These are phyloP conservation scores for Penicillium digitatum DNA, from an alignment of 2,329 filamentous ascomycete genomes.

Conservation along the genomic window DNA sequence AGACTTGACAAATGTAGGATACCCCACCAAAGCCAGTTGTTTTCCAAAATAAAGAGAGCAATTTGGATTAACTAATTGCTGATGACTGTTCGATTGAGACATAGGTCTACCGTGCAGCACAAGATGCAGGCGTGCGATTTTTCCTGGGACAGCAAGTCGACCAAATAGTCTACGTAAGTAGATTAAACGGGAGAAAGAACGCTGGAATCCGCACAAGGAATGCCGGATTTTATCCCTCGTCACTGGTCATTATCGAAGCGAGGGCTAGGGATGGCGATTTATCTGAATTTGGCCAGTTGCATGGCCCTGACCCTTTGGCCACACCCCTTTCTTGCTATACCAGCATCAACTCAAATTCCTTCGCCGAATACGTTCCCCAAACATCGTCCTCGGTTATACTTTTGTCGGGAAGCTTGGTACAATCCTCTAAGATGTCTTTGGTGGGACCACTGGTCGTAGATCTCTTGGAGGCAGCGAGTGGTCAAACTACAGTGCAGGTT, in stretches of 20 bases:
- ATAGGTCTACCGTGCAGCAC: constrained; percentile 6
- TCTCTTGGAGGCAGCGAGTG: neutral
- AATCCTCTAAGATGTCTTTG: neutral
- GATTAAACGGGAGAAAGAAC: neutral
- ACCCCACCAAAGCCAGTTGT: neutral
- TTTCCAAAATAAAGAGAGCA: too few species aligned
- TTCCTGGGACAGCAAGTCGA: constrained; percentile 1
- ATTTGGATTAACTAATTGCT: neutral
- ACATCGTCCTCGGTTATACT: constrained; percentile 4
- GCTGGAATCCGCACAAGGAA: constrained; percentile 7
- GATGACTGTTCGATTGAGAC: neutral
- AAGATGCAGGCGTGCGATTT: constrained; percentile 6
- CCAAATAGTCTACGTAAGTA: constrained; percentile 7
- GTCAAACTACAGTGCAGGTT: neutral
- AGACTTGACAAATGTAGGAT: constrained; percentile 4
- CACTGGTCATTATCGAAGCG: constrained; percentile 1
- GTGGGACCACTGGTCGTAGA: constrained; percentile 4
- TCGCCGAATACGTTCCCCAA: neutral
- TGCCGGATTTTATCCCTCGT: constrained; percentile 3
- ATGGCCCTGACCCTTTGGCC: constrained; percentile 1
- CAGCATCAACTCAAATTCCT: neutral
- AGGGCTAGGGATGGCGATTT: neutral
- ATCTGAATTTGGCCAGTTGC: neutral
- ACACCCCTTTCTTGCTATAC: constrained; percentile 6
- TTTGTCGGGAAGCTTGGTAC: neutral